Evolutionary conservation across 2,329 filamentous ascomycete genomes (phyloP), one percentile per base, ranked within the genome.

Genomic region (Aspergillus nomiae): DNA sequence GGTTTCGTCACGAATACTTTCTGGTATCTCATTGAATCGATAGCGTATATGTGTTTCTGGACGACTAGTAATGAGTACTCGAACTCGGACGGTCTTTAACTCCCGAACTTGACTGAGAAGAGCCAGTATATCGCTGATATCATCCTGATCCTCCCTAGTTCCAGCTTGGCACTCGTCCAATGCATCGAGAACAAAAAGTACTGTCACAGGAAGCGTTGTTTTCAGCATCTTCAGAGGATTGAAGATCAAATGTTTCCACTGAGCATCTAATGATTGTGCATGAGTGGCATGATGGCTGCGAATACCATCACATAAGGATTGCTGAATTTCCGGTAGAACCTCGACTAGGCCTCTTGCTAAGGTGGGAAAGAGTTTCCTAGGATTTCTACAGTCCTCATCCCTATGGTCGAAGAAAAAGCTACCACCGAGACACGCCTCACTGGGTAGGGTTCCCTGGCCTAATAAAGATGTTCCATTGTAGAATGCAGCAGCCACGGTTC

Each of bases 381-480:
- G 69, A 43, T 66, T 60, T n/a, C 59, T 61, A 4, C 60, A 54
- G 30, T 73, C 68, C 1, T 66, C 65, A 28, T 64, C 64, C 24
- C 63, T 65, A 43, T 66, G 63, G 11, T 65, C 64, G 63, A 76
- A 76, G 66, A 77, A 76, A 63, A 76, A 76, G 56, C 67, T 75
- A 7, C 67, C 74, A 10, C 63, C 74, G 19, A 76, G 69, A 26
- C 16, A 58, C 2, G 51, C 41, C 26, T 63, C 34, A 3, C 64
- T 46, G 0, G 56, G 9, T 24, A 66, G 65, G 9, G 28, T 26
- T 28, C n/a, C 28, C 1, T 28, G 11, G 11, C 48, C 26, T 26
- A 51, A 12, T 26, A 51, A 28, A 30, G 24, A 32, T 10, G 21
- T 51, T 4, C 12, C 16, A 0, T 30, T 19, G 24, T 51, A 26